Evolutionary conservation across 768 basidiomycete genomes (phyloP).

Genomic region (Cystoderma amianthinum): DNA sequence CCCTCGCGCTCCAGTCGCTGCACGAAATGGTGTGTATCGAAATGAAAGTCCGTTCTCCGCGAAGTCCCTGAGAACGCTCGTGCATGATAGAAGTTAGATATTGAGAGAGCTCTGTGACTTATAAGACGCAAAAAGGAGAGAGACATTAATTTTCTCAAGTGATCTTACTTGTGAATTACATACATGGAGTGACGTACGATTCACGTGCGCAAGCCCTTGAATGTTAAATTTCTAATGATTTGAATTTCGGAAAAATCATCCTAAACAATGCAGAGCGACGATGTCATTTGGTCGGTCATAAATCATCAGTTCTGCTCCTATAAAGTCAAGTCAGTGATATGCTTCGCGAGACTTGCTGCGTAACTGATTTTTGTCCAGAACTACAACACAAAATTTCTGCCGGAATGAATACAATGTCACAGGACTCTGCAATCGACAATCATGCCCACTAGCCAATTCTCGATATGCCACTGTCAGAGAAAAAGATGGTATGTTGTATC

Average conservation of each 20-base stretch:
- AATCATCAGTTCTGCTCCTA: conserved; percentile 96
- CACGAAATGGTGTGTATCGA: conserved; percentile 95
- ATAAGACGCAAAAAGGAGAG: neutral
- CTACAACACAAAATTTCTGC: conserved; percentile 95
- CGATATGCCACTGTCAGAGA: conserved; percentile 98
- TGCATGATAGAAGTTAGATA: conserved; percentile 2
- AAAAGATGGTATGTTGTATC: conserved; percentile 64
- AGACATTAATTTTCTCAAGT: neutral
- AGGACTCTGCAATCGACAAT: conserved; percentile 90
- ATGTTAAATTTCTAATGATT: no score
- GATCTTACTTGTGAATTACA: no score
- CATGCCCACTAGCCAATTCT: conserved; percentile 97
- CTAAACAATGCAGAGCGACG: conserved; percentile 80
- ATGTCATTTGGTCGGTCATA: conserved; percentile 97
- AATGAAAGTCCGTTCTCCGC: conserved; percentile 56
- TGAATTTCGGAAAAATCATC: no score
- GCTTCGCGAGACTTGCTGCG: neutral
- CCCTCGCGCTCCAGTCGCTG: conserved; percentile 87
- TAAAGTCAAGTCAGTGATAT: conserved; percentile 92
- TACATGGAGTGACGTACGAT: no score
- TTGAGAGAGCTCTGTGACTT: neutral
- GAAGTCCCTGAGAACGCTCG: conserved; percentile 23
- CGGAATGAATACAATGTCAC: conserved; percentile 98
- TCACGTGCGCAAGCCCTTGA: no score
- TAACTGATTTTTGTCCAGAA: conserved; percentile 39